Conservation (phyloP, 768 basidiomycete genomes). For the Amanita pseudoporphyria region DNA sequence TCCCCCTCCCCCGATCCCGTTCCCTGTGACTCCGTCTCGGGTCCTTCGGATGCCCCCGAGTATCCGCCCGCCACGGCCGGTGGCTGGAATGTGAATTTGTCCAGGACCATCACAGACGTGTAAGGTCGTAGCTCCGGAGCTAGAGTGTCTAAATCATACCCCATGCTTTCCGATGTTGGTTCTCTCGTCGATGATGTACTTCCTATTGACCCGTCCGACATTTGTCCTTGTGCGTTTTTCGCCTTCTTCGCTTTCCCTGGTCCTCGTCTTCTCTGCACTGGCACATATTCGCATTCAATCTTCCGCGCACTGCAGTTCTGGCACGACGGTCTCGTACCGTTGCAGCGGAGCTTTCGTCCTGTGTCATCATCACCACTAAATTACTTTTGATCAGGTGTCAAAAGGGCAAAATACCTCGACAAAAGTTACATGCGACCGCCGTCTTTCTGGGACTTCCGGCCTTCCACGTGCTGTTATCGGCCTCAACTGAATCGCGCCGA, state of each 20-base stretch:
- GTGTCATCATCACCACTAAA: constrained; percentile 2
- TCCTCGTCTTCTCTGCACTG: constrained; percentile 48
- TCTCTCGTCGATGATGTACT: neutral
- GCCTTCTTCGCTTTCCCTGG: constrained; percentile 61
- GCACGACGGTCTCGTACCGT: constrained; percentile 55
- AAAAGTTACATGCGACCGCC: constrained; percentile 67
- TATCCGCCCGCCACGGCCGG: constrained; percentile 11
- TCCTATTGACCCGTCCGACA: constrained; percentile 9
- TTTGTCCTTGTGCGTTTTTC: constrained; percentile 23
- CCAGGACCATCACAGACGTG: constrained; percentile 21
- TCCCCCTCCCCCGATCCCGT: constrained; percentile 16
- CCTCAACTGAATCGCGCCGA: constrained; percentile 15
- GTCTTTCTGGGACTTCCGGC: constrained; percentile 34
- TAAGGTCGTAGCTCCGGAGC: constrained; percentile 22
- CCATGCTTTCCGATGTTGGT: constrained; percentile 5
- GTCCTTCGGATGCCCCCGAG: constrained; percentile 12
- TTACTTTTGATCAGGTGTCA: constrained; percentile 2
- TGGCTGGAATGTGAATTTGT: constrained; percentile 21
- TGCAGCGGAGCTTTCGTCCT: constrained; percentile 73
- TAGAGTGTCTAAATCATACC: constrained; percentile 18
- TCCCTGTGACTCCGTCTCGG: constrained; percentile 9
- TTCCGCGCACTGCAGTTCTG: constrained; percentile 50
- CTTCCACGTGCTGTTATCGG: constrained; percentile 19
- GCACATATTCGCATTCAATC: constrained; percentile 44
- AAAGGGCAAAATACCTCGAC: constrained; percentile 42